Percentiles rank a stretch among this genome's conserved stretches.
phyloP scores from a whole-genome alignment of 805 yeast genomes.

The Pichia kluyveri region DNA sequence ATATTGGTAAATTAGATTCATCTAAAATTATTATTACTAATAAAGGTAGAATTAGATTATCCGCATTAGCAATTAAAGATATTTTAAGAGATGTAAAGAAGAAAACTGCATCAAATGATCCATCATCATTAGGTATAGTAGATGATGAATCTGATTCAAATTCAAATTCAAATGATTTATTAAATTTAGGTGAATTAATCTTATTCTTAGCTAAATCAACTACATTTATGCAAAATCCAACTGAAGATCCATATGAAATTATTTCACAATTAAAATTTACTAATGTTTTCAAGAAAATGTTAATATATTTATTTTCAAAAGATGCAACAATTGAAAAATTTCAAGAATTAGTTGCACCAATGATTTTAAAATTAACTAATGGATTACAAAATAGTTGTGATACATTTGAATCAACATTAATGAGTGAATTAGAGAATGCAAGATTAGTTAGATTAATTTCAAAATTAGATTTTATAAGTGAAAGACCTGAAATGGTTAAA shows the following conservation, averaged over 20 bases:
- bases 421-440: slow-evolving; percentile 79
- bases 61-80: slow-evolving; percentile 65
- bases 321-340: slow-evolving; percentile 25
- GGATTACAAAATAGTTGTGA: slow-evolving; percentile 46
- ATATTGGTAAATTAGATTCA: slow-evolving; percentile 54
- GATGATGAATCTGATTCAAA: not conserved
- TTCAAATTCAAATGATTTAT: slow-evolving; percentile 40
- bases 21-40: slow-evolving; percentile 68
- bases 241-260: slow-evolving; percentile 14
- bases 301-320: slow-evolving; percentile 29
- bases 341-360: slow-evolving; percentile 32
- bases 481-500: slow-evolving; percentile 56
- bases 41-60: slow-evolving; percentile 60
- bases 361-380: slow-evolving; percentile 38
- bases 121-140: slow-evolving; percentile 9
- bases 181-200: slow-evolving; percentile 50
- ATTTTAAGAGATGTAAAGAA: slow-evolving; percentile 33
- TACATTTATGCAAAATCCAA: slow-evolving; percentile 15
- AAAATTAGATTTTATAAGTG: slow-evolving; percentile 71
- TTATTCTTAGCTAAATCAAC: slow-evolving; percentile 40
- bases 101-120: slow-evolving; percentile 8
- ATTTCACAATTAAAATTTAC: slow-evolving; percentile 29
- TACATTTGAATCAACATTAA: slow-evolving; percentile 49
- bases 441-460: slow-evolving; percentile 74
- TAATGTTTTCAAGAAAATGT: slow-evolving; percentile 35